phyloP scores from a whole-genome alignment of 352 stramenopile species.

The Pythium aquatile region DNA sequence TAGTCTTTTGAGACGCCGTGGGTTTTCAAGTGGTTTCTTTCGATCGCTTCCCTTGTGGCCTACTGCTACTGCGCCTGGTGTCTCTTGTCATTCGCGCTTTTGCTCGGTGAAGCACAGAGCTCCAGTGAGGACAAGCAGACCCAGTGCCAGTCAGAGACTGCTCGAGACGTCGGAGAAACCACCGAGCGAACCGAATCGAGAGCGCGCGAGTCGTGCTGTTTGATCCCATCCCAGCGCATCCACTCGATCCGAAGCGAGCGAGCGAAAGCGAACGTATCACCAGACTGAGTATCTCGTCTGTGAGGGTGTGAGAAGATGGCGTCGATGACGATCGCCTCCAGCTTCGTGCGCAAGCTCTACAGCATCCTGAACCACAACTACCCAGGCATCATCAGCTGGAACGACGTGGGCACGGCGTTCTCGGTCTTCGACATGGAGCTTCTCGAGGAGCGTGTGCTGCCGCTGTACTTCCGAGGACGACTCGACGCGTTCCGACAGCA shows the following conservation, averaged over 20 bases:
- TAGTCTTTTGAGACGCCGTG: conserved; percentile 1
- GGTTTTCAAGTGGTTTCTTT: not conserved
- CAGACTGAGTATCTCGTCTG: not conserved
- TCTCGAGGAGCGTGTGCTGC: conserved; percentile 50
- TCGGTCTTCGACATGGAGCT: conserved; percentile 45
- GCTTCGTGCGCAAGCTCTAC: conserved; percentile 78
- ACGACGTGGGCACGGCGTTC: conserved; percentile 50
- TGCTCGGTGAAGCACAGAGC: conserved; percentile 13
- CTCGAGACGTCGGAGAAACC: conserved; percentile 1
- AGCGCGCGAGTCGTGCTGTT: not conserved
- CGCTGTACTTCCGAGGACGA: conserved; percentile 65
- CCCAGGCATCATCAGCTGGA: conserved; percentile 55
- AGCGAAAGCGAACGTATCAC: conserved; percentile 20
- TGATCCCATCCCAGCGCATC: not conserved
- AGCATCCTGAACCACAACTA: conserved; percentile 66
- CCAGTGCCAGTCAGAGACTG: not conserved
- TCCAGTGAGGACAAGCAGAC: not conserved
- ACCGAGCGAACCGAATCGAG: not conserved
- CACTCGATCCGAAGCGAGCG: conserved; percentile 11
- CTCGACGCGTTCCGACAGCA: conserved; percentile 68
- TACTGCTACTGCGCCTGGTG: not conserved
- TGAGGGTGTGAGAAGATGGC: conserved; percentile 1
- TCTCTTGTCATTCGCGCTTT: conserved; percentile 23
- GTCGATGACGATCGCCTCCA: conserved; percentile 44
- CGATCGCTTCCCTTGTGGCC: not conserved